phyloP scores from a whole-genome alignment of 2,329 filamentous ascomycete genomes.

The Fusarium compactum region DNA sequence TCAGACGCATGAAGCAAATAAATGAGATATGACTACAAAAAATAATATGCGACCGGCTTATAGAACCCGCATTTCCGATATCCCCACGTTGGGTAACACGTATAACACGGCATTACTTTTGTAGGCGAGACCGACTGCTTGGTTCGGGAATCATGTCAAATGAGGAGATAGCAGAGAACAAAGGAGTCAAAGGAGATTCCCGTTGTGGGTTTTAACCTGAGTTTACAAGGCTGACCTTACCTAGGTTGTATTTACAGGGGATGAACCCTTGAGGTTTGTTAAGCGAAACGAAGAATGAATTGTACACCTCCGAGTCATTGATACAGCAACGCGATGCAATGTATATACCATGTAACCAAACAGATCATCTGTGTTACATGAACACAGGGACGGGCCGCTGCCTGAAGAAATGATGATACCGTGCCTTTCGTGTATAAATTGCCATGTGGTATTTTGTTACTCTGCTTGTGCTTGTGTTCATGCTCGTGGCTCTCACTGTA shows the following conservation, averaged over 20 bases:
- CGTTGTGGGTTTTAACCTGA: not conserved
- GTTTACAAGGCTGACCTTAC: not conserved
- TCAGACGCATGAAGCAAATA: conserved; percentile 1
- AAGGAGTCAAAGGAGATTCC: conserved; percentile 1
- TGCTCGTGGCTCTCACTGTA: not conserved
- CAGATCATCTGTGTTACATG: conserved; percentile 13
- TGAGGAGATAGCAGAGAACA: not conserved
- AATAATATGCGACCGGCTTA: not conserved
- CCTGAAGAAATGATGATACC: conserved; percentile 8
- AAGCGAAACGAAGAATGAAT: conserved; percentile 11
- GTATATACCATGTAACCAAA: not conserved
- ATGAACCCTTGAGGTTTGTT: not conserved
- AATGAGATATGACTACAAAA: not conserved
- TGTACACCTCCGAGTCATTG: conserved; percentile 1
- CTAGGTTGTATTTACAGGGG: not conserved
- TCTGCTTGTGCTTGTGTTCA: conserved; percentile 2
- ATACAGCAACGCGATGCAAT: not conserved
- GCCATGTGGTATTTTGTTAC: conserved; percentile 5
- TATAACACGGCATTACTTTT: not conserved
- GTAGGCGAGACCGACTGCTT: not conserved
- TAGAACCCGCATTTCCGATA: not conserved
- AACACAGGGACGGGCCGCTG: conserved; percentile 32
- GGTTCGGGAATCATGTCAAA: conserved; percentile 7
- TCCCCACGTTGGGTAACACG: not conserved
- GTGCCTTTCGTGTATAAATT: conserved; percentile 9